Conservation (phyloP, 2,329 filamentous ascomycete genomes). For the Hypoxylon sp. region DNA sequence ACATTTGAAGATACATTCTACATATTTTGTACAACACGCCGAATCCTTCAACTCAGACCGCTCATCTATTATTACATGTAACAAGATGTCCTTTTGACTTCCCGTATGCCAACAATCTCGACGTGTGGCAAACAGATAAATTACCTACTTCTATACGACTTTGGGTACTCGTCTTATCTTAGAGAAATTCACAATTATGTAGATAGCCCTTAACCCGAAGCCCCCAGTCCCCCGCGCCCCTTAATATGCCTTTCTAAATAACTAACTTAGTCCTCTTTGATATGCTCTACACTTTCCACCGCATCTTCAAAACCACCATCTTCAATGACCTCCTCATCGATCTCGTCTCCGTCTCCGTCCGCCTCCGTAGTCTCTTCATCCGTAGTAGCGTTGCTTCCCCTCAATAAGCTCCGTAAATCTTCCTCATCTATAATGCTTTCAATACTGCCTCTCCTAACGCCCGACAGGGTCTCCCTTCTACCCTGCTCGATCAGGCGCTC, state of each 20-base stretch:
- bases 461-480: constrained; percentile 66
- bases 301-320: constrained; percentile 46
- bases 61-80: background rate
- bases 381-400: constrained; percentile 42
- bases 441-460: constrained; percentile 66
- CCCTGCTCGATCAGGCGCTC: constrained; percentile 78
- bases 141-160: constrained; percentile 4
- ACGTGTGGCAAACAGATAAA: background rate
- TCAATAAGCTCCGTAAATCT: constrained; percentile 68
- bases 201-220: background rate
- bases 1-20: background rate
- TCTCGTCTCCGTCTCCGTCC: constrained; percentile 38
- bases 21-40: background rate
- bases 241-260: background rate
- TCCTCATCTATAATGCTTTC: constrained; percentile 75
- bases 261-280: constrained; percentile 6
- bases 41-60: background rate
- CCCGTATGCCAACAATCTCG: background rate
- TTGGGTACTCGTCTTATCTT: background rate
- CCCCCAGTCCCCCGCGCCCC: background rate
- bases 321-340: constrained; percentile 44
- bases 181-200: background rate
- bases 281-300: background rate
- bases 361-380: constrained; percentile 53
- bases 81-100: background rate